These are phyloP conservation scores for Colletotrichum somersetense DNA, from an alignment of 2,329 filamentous ascomycete species.

Conservation along the genomic window DNA sequence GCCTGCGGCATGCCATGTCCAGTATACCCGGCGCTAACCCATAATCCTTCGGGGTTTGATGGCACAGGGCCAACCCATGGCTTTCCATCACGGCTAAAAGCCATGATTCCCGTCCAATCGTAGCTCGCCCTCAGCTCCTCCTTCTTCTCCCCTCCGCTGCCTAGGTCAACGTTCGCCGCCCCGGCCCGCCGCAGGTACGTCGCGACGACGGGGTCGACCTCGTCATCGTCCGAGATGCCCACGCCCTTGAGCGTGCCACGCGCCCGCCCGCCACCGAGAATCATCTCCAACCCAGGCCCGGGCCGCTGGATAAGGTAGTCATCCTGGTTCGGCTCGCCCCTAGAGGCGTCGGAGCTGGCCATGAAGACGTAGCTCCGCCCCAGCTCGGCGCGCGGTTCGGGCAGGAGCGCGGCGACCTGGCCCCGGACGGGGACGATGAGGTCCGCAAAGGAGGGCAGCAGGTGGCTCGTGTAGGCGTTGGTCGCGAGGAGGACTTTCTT, in stretches of 20 bases:
- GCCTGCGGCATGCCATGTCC: conserved; percentile 84
- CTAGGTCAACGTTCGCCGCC: conserved; percentile 56
- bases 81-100: conserved; percentile 73
- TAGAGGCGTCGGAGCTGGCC: conserved; percentile 46
- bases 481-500: conserved; percentile 80
- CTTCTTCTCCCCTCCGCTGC: conserved; percentile 51
- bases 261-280: conserved; percentile 78
- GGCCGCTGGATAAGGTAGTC: conserved; percentile 82
- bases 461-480: conserved; percentile 84
- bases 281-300: conserved; percentile 67
- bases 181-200: conserved; percentile 66
- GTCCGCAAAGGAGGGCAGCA: conserved; percentile 76
- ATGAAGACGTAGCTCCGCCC: conserved; percentile 75
- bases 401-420: conserved; percentile 76
- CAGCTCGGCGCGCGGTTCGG: conserved; percentile 52
- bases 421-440: conserved; percentile 84
- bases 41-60: conserved; percentile 63
- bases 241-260: conserved; percentile 65
- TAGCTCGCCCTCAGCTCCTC: conserved; percentile 64
- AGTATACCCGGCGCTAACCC: conserved; percentile 75
- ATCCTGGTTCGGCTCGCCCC: conserved; percentile 62
- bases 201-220: conserved; percentile 68
- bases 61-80: conserved; percentile 82
- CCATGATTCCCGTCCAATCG: conserved; percentile 88
- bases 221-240: conserved; percentile 71